A percentile compares a stretch with the other conserved stretches of the same genome.
Conservation (phyloP, 2,329 filamentous ascomycete genomes). For the Eutypella sp. region DNA sequence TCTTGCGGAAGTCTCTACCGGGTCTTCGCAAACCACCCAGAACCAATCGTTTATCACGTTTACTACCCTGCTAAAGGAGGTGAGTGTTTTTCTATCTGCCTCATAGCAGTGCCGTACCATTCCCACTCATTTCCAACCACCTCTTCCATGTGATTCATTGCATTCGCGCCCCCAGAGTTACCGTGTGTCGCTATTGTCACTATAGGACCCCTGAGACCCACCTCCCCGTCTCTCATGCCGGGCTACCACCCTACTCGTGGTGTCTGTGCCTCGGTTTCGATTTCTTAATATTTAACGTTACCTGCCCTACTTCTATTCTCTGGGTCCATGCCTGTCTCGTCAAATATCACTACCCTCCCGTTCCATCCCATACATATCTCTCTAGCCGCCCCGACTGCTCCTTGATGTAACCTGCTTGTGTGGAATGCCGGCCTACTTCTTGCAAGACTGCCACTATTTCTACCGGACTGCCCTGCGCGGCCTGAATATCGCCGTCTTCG, state of each 20-base stretch:
- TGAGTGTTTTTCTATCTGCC: conserved; percentile 22
- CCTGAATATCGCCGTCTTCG: conserved; percentile 72
- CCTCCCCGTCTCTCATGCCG: neutral
- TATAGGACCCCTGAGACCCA: conserved; percentile 2
- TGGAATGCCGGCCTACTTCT: conserved; percentile 76
- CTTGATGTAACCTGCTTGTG: conserved; percentile 23
- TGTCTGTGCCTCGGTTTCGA: neutral
- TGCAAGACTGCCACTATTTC: conserved; percentile 90
- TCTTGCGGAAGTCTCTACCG: conserved; percentile 26
- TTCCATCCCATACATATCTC: no score
- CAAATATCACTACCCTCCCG: no score
- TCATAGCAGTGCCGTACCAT: conserved; percentile 21
- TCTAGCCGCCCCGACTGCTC: conserved; percentile 11
- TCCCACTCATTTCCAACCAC: no score
- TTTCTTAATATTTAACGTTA: no score
- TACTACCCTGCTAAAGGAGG: conserved; percentile 17
- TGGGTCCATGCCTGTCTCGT: no score
- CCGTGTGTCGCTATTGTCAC: conserved; percentile 12
- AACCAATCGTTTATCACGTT: conserved; percentile 22
- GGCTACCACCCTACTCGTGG: neutral
- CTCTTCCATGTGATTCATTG: conserved; percentile 27
- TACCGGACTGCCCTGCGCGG: conserved; percentile 85
- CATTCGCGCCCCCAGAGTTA: conserved; percentile 10
- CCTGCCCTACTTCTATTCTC: no score
- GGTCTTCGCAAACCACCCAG: conserved; percentile 13